Conservation (phyloP, 2,329 filamentous ascomycete species). For the Fusarium globosum region DNA sequence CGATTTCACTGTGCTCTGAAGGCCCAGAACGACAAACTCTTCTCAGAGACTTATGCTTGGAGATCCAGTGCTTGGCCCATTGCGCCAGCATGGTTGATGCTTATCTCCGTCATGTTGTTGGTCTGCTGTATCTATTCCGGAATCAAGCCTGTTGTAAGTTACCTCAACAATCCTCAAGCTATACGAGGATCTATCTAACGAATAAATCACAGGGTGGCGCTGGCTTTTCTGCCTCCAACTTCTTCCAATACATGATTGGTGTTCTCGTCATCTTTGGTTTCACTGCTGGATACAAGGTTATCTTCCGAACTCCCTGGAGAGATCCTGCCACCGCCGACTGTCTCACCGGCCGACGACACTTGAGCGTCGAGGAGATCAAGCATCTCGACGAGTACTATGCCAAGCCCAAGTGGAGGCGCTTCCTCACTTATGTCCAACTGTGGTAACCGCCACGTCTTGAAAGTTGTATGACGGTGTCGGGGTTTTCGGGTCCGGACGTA, state of each 20-base stretch:
- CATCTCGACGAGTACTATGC: constrained; percentile 34
- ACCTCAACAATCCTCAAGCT: neutral
- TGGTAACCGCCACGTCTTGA: constrained; percentile 8
- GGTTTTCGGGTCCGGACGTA: neutral
- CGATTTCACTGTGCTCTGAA: constrained; percentile 29
- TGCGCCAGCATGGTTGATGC: constrained; percentile 16
- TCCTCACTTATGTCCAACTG: constrained; percentile 34
- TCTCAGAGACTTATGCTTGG: constrained; percentile 31
- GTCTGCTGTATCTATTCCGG: constrained; percentile 13
- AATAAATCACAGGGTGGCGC: neutral
- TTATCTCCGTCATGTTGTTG: constrained; percentile 10
- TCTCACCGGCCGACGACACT: constrained; percentile 23
- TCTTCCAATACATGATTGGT: neutral
- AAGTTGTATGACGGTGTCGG: neutral
- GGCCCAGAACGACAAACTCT: constrained; percentile 26
- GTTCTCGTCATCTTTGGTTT: constrained; percentile 35
- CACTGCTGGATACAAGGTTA: constrained; percentile 33
- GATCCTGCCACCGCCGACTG: constrained; percentile 33
- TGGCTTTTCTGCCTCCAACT: neutral
- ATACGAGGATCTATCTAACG: fast-evolving
- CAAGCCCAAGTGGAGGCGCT: constrained; percentile 32
- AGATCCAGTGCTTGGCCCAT: constrained; percentile 18
- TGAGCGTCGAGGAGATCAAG: constrained; percentile 29
- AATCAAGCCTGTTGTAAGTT: constrained; percentile 15
- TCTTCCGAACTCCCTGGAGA: constrained; percentile 32